phyloP scores from a whole-genome alignment of 495 filamentous ascomycete genomes.

The Acidiella bohemica region DNA sequence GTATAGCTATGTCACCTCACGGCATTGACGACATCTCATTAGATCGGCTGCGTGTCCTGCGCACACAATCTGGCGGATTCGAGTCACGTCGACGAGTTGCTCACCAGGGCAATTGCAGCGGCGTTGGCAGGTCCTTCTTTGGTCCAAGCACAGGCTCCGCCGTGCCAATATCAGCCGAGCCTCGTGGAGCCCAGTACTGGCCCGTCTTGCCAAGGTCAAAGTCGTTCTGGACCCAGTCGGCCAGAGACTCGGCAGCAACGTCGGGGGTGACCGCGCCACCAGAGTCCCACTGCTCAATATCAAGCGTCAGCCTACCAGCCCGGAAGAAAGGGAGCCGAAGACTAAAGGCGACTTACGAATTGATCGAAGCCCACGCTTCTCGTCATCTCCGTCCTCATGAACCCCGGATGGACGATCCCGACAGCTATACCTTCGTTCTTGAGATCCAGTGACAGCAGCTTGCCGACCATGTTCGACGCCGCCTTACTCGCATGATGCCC shows the following conservation, averaged over 20 bases:
- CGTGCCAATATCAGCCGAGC: conserved; percentile 54
- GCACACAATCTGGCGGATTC: too few species aligned
- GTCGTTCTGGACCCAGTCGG: conserved; percentile 41
- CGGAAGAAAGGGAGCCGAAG: too few species aligned
- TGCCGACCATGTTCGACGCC: conserved; percentile 63
- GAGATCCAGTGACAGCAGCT: conserved; percentile 53
- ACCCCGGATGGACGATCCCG: conserved; percentile 56
- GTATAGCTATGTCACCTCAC: too few species aligned
- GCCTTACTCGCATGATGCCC: conserved; percentile 61
- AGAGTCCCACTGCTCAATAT: too few species aligned
- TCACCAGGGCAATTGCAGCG: conserved; percentile 57
- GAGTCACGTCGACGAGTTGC: too few species aligned
- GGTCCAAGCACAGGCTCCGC: conserved; percentile 47
- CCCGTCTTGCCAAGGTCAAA: conserved; percentile 55
- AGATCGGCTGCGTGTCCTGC: too few species aligned
- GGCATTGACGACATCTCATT: too few species aligned
- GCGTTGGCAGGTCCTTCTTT: conserved; percentile 41
- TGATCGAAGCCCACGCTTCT: conserved; percentile 56
- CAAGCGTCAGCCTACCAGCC: too few species aligned
- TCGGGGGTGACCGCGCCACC: conserved; percentile 57
- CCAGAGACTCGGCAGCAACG: conserved; percentile 49
- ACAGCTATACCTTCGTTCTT: conserved; percentile 50
- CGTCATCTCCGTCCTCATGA: conserved; percentile 67
- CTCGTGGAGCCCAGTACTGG: conserved; percentile 58
- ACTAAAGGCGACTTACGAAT: too few species aligned